Evolutionary conservation across 768 basidiomycete species (phyloP), one percentile per base, ranked within the genome.

Genomic region (Pulveroboletus frians): DNA sequence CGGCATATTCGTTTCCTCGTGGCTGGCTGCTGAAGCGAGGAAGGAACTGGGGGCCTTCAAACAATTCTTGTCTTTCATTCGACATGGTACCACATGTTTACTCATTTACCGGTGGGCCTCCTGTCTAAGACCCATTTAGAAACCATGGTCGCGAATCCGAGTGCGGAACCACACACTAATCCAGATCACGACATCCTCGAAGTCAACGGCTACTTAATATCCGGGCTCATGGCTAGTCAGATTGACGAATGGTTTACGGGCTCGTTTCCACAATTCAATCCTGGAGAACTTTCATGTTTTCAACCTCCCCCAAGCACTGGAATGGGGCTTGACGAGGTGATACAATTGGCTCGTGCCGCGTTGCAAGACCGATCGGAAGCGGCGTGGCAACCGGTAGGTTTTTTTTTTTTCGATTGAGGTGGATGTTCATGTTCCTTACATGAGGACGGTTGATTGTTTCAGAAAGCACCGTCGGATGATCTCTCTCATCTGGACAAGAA

Each of bases 221-320:
- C 79, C 37, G 86, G 88, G 41, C 75, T 92, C 38, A 72, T 76
- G 45, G 71, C 73, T 46, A 89, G 85, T 65, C 69, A 75, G 43
- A 79, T 92, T 67, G 88, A 91, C 71, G 76, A 75, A 55, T 92
- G 88, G 86, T 92, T 92, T 65, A 74, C 74, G 63, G 87, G 85
- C 17, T 77, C 80, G 43, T 43, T 39, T 46, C 63, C 70, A 42
- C 59, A 60, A 64, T 65, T 70, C 56, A 56, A 67, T 54, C 61
- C 63, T 49, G 61, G 56, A 40, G 65, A 68, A 54, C 59, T 67
- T 44, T 63, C 56, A 14, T 59, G 56, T 45, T 51, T 65, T 52
- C 41, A 44, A 59, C 55, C 55, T 35, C 49, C 46, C 29, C 47
- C 55, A 50, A 56, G 46, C 47, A 49, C 64, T 42, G 54, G 37